A percentile compares a stretch with the other conserved stretches of the same genome.
These are phyloP conservation scores for Monosporascus sp. DNA, from an alignment of 2,329 filamentous ascomycete genomes.

Conservation along the genomic window DNA sequence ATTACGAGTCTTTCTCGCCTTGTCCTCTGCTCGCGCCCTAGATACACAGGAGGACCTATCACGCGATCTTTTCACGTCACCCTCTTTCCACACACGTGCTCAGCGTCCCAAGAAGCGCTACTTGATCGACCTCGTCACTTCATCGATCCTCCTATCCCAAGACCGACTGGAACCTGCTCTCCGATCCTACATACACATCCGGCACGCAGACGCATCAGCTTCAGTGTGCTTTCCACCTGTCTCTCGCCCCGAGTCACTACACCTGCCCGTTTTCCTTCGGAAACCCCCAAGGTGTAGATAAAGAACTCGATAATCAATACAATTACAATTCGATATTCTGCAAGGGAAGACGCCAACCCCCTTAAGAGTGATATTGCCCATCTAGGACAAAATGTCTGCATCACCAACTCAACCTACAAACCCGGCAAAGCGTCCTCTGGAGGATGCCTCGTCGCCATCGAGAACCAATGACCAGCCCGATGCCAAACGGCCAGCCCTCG, in stretches of 20 bases:
- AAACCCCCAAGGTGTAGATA: slow-evolving; percentile 86
- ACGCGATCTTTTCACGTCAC: slow-evolving; percentile 17
- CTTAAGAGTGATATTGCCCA: slow-evolving; percentile 19
- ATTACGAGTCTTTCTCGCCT: slow-evolving; percentile 19
- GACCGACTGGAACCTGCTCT: slow-evolving; percentile 19
- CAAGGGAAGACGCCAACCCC: slow-evolving; percentile 23
- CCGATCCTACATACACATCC: slow-evolving; percentile 16
- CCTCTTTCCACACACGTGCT: slow-evolving; percentile 11
- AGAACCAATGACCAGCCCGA: slow-evolving; percentile 90
- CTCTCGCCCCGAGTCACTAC: slow-evolving; percentile 50
- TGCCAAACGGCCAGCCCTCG: slow-evolving; percentile 91
- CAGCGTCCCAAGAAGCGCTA: slow-evolving; percentile 9
- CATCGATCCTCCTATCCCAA: slow-evolving; percentile 22
- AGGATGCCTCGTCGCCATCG: slow-evolving; percentile 93
- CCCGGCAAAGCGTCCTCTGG: slow-evolving; percentile 84
- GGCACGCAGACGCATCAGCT: slow-evolving; percentile 12
- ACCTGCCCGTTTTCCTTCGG: slow-evolving; percentile 93
- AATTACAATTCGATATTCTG: slow-evolving; percentile 33
- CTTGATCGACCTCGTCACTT: slow-evolving; percentile 22
- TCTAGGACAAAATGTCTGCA: slow-evolving; percentile 63
- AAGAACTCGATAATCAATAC: slow-evolving; percentile 45
- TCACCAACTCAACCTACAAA: slow-evolving; percentile 62
- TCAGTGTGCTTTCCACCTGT: slow-evolving; percentile 28
- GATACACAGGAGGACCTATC: slow-evolving; percentile 10
- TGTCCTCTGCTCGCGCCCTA: slow-evolving; percentile 17